Conservation (phyloP, 2,329 filamentous ascomycete species). For the Reticulascus tulasneorum region DNA sequence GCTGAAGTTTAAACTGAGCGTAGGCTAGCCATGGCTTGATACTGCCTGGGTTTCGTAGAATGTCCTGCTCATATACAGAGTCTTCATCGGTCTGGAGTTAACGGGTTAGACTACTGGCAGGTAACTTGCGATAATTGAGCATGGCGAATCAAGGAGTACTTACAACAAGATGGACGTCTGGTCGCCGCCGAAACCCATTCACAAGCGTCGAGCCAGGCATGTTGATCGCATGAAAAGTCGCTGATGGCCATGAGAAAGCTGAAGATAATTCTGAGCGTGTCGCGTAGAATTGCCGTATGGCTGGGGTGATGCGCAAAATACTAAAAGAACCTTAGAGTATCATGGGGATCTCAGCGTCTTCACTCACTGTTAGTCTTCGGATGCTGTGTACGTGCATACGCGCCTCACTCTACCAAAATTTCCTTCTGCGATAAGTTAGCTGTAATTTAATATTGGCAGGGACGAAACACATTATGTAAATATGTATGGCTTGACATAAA, state of each 20-base stretch:
- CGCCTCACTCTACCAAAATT: no score
- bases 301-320: no score
- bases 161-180: conserved; percentile 48
- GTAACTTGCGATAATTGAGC: background rate
- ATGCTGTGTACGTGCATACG: no score
- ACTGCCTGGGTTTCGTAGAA: conserved; percentile 78
- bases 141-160: conserved; percentile 15
- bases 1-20: conserved; percentile 82
- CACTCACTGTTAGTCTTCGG: no score
- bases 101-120: conserved; percentile 19
- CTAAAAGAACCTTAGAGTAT: no score
- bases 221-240: conserved; percentile 3
- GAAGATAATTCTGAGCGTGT: no score
- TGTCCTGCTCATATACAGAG: conserved; percentile 93
- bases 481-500: no score
- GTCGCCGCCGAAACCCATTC: conserved; percentile 36
- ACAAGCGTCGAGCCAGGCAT: conserved; percentile 15
- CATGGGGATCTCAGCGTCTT: no score
- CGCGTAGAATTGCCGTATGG: no score
- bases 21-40: conserved; percentile 95
- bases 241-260: conserved; percentile 3
- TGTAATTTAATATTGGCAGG: no score
- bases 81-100: conserved; percentile 73
- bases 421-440: no score
- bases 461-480: no score